A percentile compares a stretch with the other conserved stretches of the same genome.
Conservation (phyloP, 2,329 filamentous ascomycete species). For the Stachybotrys chartarum region DNA sequence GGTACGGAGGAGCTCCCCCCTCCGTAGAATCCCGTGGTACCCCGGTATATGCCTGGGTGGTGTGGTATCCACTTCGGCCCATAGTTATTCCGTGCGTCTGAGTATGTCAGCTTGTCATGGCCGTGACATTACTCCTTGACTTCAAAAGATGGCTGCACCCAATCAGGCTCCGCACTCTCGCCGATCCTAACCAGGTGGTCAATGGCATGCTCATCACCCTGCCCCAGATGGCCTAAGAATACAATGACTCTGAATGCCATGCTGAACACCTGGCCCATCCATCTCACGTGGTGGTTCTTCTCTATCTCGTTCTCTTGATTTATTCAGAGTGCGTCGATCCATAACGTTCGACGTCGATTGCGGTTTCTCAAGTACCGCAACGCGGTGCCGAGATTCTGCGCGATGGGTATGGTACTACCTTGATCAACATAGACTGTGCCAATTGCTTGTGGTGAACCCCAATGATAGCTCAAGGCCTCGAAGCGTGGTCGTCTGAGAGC, state of each 20-base stretch:
- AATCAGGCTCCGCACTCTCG: neutral
- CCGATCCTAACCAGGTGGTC: neutral
- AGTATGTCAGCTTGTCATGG: too few species aligned
- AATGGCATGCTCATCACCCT: neutral
- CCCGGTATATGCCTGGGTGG: too few species aligned
- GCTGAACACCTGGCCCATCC: neutral
- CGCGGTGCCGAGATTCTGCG: neutral
- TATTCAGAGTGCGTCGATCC: conserved; percentile 14
- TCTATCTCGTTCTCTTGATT: conserved; percentile 11
- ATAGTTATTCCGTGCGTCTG: too few species aligned
- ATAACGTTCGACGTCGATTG: conserved; percentile 5
- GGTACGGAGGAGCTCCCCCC: too few species aligned
- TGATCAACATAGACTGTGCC: neutral
- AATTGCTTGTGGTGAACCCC: neutral
- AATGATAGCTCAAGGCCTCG: neutral
- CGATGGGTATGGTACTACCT: neutral
- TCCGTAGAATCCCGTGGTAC: too few species aligned
- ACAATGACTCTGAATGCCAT: neutral
- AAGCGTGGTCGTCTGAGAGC: neutral
- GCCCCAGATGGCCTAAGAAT: neutral
- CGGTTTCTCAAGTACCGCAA: neutral
- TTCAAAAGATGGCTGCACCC: neutral
- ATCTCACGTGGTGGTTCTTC: neutral
- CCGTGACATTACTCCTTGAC: neutral
- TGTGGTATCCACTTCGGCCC: too few species aligned